phyloP scores from a whole-genome alignment of 2,329 filamentous ascomycete species.

The Setomelanomma holmii region DNA sequence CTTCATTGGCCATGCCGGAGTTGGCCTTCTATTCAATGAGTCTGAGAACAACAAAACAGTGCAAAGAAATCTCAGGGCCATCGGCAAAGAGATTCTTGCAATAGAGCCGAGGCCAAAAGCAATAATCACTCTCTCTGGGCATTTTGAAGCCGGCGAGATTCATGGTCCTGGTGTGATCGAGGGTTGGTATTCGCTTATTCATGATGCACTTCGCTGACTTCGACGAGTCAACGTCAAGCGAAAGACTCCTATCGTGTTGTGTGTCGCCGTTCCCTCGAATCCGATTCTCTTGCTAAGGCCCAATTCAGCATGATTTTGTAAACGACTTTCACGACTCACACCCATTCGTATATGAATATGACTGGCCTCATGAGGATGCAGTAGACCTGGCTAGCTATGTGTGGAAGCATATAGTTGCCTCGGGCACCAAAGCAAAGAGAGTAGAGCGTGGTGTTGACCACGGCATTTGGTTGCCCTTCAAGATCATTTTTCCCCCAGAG shows the following conservation, averaged over 20 bases:
- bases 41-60: constrained; percentile 2
- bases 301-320: background rate
- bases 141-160: constrained; percentile 4
- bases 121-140: background rate
- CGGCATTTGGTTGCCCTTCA: constrained; percentile 4
- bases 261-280: too few species aligned
- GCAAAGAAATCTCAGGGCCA: constrained; percentile 1
- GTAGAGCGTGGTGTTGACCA: constrained; percentile 4
- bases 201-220: too few species aligned
- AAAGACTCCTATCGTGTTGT: background rate
- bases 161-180: constrained; percentile 5
- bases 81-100: background rate
- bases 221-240: background rate
- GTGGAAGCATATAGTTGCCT: constrained; percentile 1
- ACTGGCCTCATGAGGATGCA: constrained; percentile 2
- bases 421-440: constrained; percentile 1
- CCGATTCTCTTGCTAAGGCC: background rate
- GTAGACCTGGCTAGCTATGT: background rate
- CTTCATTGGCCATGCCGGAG: constrained; percentile 5
- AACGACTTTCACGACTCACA: constrained; percentile 5
- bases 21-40: constrained; percentile 2
- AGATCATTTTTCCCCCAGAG: constrained; percentile 6
- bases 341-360: constrained; percentile 4
- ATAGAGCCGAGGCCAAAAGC: constrained; percentile 2
- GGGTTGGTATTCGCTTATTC: too few species aligned